phyloP scores from a whole-genome alignment of 306 rosid species.

The Lathyrus sativus region DNA sequence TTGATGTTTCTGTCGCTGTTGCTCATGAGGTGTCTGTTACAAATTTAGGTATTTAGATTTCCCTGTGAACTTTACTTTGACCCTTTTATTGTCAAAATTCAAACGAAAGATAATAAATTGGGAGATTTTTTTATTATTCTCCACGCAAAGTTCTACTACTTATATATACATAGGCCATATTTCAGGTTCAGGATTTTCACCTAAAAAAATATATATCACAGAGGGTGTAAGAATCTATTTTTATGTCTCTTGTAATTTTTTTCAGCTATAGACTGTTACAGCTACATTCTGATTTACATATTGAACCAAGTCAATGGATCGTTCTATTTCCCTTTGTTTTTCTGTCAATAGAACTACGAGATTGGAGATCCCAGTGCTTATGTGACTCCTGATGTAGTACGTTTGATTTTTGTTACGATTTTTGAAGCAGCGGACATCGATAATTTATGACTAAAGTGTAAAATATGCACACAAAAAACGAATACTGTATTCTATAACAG shows the following conservation, averaged over 20 bases:
- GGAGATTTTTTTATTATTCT: constrained; percentile 13
- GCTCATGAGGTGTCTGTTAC: constrained; percentile 66
- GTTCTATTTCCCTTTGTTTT: constrained; percentile 6
- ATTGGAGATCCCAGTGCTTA: constrained; percentile 85
- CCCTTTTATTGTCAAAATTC: constrained; percentile 11
- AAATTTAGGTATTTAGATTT: constrained; percentile 53
- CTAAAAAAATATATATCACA: constrained; percentile 48
- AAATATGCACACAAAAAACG: constrained; percentile 9
- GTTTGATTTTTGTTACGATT: constrained; percentile 40
- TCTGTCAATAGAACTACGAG: constrained; percentile 50
- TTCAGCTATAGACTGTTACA: too few relatives aligned
- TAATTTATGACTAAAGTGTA: constrained; percentile 15
- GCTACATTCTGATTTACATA: constrained; percentile 18
- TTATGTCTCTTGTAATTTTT: constrained; percentile 24
- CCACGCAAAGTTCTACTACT: constrained; percentile 7
- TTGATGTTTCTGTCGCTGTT: constrained; percentile 73
- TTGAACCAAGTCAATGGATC: constrained; percentile 30
- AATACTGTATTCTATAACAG: constrained; percentile 45
- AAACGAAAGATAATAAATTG: constrained; percentile 10
- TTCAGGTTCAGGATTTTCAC: constrained; percentile 60
- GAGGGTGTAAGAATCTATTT: constrained; percentile 72
- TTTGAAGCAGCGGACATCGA: constrained; percentile 10
- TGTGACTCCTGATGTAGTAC: constrained; percentile 90
- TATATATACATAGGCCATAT: neutral
- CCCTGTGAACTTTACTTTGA: too few relatives aligned